Evolutionary conservation across 2,329 filamentous ascomycete species (phyloP), one percentile per base, ranked within the genome.

Genomic region (Apiospora pterosperma): DNA sequence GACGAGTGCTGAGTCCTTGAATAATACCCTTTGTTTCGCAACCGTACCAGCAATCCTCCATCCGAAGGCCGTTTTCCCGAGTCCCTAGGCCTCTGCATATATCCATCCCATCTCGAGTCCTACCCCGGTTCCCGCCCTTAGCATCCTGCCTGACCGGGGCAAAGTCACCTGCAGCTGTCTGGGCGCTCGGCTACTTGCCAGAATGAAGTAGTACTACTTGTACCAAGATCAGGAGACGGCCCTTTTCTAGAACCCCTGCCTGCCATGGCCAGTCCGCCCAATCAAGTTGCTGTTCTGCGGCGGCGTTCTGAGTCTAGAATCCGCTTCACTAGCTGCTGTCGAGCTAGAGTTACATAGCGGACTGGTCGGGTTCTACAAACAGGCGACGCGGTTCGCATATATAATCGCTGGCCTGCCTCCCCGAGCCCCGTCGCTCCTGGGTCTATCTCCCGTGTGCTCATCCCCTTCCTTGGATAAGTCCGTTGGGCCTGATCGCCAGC

Each of bases 161-260:
- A 5, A 25, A 28, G 34, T 36, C 36, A 38, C 36, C 36, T 60
- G 58, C 34, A 19, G 58, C 23, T 38, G n/a, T 39, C n/a, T 38
- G 36, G 58, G 58, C 55, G 34, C 23, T n/a, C 34, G 23, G 58
- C 34, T 14, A 38, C 58, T 55, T 28, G 28, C 48, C 10, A n/a
- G 28, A 55, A 55, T 55, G 25, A 19, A 55, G 48, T 4, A 52
- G 7, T 19, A 55, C 16, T 34, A 60, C 31, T 38, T 60, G 38
- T 25, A 42, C 39, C 60, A 48, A 48, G 60, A 21, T 21, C 28
- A n/a, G 39, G 31, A 48, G 41, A 62, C 28, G 60, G 60, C 60
- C 60, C 60, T 62, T 62, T 48, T 62, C 60, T 44, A 48, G 5
- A n/a, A 25, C 39, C 60, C 59, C 60, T 48, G 23, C 34, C 36